phyloP scores from a whole-genome alignment of 176 grass and related monocot species.

The Oropetium thomaeum region DNA sequence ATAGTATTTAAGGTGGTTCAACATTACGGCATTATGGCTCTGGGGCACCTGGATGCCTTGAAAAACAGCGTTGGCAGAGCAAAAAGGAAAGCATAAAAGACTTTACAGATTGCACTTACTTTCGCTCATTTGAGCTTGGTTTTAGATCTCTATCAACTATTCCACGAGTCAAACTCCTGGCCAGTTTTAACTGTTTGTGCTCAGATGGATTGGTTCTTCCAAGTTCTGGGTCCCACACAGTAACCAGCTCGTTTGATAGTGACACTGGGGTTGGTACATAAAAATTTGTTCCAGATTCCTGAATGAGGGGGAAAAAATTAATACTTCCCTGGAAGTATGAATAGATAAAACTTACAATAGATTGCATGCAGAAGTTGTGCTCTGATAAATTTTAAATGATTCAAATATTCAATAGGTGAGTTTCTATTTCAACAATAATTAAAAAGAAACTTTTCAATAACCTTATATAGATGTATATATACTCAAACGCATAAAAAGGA shows the following conservation, averaged over 20 bases:
- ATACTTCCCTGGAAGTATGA: background rate
- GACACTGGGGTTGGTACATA: slow-evolving; percentile 61
- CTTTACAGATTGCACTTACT: slow-evolving; percentile 49
- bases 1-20: too few relatives aligned
- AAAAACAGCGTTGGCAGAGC: background rate
- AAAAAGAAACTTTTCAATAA: background rate
- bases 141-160: slow-evolving; percentile 97
- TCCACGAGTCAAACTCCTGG: slow-evolving; percentile 89
- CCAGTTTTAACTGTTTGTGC: slow-evolving; percentile 92
- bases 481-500: background rate
- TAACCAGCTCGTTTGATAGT: slow-evolving; percentile 86
- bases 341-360: background rate
- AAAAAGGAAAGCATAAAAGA: background rate
- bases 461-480: background rate
- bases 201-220: slow-evolving; percentile 92
- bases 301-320: slow-evolving; percentile 26
- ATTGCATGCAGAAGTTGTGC: background rate
- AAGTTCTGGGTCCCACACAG: slow-evolving; percentile 82
- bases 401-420: background rate
- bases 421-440: background rate
- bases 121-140: slow-evolving; percentile 85
- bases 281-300: slow-evolving; percentile 89
- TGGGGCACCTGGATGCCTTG: too few relatives aligned
- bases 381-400: background rate
- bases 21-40: too few relatives aligned